Evolutionary conservation across 345 rosid genomes (phyloP), one percentile per base, ranked within the genome.

Genomic region (Passiflora organensis): DNA sequence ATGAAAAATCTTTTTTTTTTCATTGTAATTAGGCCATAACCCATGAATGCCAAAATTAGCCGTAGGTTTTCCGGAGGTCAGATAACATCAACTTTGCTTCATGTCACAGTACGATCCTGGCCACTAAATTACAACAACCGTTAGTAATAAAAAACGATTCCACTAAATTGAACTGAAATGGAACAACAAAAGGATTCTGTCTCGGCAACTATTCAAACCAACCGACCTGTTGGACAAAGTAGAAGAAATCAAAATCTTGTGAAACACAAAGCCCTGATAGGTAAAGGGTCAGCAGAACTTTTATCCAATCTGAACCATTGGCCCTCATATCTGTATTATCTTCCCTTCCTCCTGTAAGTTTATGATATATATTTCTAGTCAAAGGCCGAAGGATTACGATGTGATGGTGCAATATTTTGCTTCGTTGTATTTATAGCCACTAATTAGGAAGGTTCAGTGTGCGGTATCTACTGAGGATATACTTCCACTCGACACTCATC

Each of bases 1-100:
- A n/a, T n/a, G n/a, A n/a, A n/a, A n/a, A n/a, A n/a, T n/a, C n/a
- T n/a, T n/a, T n/a, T n/a, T n/a, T n/a, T n/a, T n/a, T n/a, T 86
- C 82, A 0, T 79, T 67, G 69, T 80, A 65, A 49, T 93, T 93
- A 52, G 99, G 99, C 99, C 99, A 93, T 13, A 93, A 82, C 10
- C 99, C 96, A 66, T 89, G 99, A 62, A 93, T 84, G 2, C 91
- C 87, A 39, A 93, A 93, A 71, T 93, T 96, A 38, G 89, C 83
- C 9, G 71, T 81, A 9, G 99, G 99, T 71, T 86, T 93, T 18
- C 96, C 99, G 1, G 91, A 65, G 0, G 73, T 81, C 47, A 96
- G 99, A 46, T 82, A 86, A 37, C 99, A 93, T 34, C 99, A 93
- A 39, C 76, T 74, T 51, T 63, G 55, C 60, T 74, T 47, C 10